These are phyloP conservation scores for Gossypium schwendimanii DNA, from an alignment of 441 rosid genomes.

Conservation along the genomic window DNA sequence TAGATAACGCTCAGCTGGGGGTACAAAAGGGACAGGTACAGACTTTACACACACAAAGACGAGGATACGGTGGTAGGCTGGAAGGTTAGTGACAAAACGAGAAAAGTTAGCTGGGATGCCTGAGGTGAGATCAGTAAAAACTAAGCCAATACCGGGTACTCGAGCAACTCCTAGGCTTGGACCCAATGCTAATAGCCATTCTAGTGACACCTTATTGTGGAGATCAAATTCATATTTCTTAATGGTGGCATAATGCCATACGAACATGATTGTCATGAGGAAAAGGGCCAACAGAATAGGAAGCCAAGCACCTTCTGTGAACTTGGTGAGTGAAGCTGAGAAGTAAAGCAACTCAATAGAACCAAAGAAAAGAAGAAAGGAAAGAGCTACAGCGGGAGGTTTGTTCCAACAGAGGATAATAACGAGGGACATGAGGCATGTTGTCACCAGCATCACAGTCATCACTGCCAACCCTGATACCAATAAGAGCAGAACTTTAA, in stretches of 20 bases:
- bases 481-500: background rate
- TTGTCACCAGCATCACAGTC: conserved; percentile 97
- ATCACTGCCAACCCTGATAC: conserved; percentile 86
- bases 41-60: conserved; percentile 91
- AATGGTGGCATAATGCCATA: conserved; percentile 90
- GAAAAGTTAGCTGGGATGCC: conserved; percentile 95
- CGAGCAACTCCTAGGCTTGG: conserved; percentile 84
- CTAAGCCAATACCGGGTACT: conserved; percentile 87
- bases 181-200: conserved; percentile 90
- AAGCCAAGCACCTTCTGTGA: conserved; percentile 96
- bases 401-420: conserved; percentile 89
- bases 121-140: conserved; percentile 80
- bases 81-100: conserved; percentile 94
- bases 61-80: conserved; percentile 86
- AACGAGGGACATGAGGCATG: conserved; percentile 78
- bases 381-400: conserved; percentile 59
- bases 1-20: conserved; percentile 81
- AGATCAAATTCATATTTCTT: conserved; percentile 86
- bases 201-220: conserved; percentile 87
- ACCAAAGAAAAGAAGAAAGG: conserved; percentile 77
- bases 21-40: conserved; percentile 82
- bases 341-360: conserved; percentile 84
- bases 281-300: conserved; percentile 81
- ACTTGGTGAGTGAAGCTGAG: conserved; percentile 89
- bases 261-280: conserved; percentile 77